Evolutionary conservation across 192 early-diverging fungal species (phyloP).

Genomic region (Entomortierella beljakovae): DNA sequence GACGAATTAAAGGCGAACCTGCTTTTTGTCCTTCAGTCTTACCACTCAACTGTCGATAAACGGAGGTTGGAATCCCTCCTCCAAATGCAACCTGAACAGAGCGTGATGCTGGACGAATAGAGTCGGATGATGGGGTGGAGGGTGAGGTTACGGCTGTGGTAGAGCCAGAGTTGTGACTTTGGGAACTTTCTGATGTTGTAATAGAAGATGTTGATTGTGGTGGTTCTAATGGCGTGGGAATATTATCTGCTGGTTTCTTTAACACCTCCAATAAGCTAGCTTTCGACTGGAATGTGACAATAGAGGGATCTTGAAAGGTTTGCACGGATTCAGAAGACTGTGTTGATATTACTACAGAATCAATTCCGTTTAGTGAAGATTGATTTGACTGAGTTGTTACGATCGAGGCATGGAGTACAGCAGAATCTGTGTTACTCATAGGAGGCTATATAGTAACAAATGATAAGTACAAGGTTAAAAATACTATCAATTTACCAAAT

Average conservation of each 20-base stretch:
- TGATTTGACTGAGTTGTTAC: not conserved
- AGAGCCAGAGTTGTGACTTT: slow-evolving; percentile 24
- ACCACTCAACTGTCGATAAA: slow-evolving; percentile 68
- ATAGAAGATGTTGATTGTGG: slow-evolving; percentile 3
- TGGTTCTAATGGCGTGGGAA: not conserved
- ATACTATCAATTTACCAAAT: too few species aligned
- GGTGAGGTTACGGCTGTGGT: slow-evolving; percentile 13
- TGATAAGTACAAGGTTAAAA: not conserved
- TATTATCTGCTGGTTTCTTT: slow-evolving; percentile 7
- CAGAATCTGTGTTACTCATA: slow-evolving; percentile 7
- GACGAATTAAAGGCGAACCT: slow-evolving; percentile 39
- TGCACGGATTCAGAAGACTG: not conserved
- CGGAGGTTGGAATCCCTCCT: slow-evolving; percentile 68
- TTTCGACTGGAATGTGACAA: slow-evolving; percentile 34
- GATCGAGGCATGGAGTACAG: not conserved
- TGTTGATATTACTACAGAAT: not conserved
- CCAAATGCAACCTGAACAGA: slow-evolving; percentile 57
- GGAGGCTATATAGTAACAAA: slow-evolving; percentile 20
- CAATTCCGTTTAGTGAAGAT: not conserved
- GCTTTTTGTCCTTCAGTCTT: slow-evolving; percentile 58
- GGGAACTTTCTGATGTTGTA: slow-evolving; percentile 23
- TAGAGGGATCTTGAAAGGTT: slow-evolving; percentile 30
- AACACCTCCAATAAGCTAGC: slow-evolving; percentile 1
- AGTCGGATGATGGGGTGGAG: slow-evolving; percentile 25
- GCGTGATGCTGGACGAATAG: slow-evolving; percentile 24